Percentiles rank a stretch among this genome's conserved stretches.
These are phyloP conservation scores for Xerocomus brunneocitrinus DNA, from an alignment of 768 basidiomycete genomes.

Conservation along the genomic window DNA sequence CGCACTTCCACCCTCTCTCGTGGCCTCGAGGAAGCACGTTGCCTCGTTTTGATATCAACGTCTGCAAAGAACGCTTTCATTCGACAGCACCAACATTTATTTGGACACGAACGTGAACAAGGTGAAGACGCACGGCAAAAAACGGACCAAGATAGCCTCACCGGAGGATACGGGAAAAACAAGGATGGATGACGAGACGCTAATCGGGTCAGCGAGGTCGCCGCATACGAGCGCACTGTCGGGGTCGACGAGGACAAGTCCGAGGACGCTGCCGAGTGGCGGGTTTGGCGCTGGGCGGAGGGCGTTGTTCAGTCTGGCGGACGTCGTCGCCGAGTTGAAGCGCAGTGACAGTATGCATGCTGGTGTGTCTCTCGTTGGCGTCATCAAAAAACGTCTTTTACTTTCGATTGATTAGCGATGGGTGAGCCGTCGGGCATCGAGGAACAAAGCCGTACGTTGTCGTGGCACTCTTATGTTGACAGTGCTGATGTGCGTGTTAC, in stretches of 20 bases:
- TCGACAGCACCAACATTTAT: background rate
- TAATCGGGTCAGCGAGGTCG: slow-evolving; percentile 18
- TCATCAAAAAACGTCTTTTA: no score
- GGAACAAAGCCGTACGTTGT: slow-evolving; percentile 34
- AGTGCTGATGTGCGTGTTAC: background rate
- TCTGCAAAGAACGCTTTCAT: background rate
- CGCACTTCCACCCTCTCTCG: slow-evolving; percentile 5
- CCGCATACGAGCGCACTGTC: slow-evolving; percentile 20
- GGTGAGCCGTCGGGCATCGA: slow-evolving; percentile 33
- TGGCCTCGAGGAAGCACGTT: slow-evolving; percentile 1
- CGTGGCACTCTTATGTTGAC: background rate
- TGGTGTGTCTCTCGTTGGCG: slow-evolving; percentile 22
- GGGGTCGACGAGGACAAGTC: slow-evolving; percentile 11
- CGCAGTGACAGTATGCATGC: slow-evolving; percentile 31
- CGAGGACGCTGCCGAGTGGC: slow-evolving; percentile 5
- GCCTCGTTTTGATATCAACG: slow-evolving; percentile 8
- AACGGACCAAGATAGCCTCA: background rate
- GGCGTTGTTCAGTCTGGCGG: slow-evolving; percentile 38
- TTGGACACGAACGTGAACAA: background rate
- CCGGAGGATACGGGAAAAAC: background rate
- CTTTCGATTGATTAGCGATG: slow-evolving; percentile 13
- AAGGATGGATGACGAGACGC: slow-evolving; percentile 25
- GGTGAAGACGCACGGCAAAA: background rate
- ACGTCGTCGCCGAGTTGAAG: slow-evolving; percentile 41
- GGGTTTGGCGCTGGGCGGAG: slow-evolving; percentile 14